These are phyloP conservation scores for Dictyostelium discoideum DNA, from an alignment of 78 protist genomes.

Conservation along the genomic window DNA sequence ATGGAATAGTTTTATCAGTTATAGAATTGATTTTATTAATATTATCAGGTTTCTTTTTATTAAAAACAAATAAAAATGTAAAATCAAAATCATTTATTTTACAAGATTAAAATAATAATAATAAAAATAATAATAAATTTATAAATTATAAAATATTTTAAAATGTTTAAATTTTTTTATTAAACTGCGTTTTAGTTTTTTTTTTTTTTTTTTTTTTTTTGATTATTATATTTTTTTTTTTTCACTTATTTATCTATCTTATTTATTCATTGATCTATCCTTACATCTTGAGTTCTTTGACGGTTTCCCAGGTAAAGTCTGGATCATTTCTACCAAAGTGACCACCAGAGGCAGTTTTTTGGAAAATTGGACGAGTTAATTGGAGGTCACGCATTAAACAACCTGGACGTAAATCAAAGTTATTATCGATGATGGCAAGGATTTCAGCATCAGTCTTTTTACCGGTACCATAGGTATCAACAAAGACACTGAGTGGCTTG, in stretches of 20 bases:
- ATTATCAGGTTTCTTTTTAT: neutral
- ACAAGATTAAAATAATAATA: neutral
- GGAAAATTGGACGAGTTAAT: conserved; percentile 92
- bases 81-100: conserved; percentile 6
- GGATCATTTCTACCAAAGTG: neutral
- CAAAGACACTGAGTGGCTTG: conserved; percentile 97
- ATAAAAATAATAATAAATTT: neutral
- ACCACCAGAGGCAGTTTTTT: conserved; percentile 89
- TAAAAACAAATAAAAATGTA: neutral
- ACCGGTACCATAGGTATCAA: conserved; percentile 99
- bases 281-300: conserved; percentile 90
- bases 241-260: neutral
- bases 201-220: too few species aligned
- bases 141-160: neutral
- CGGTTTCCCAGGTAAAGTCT: conserved; percentile 98
- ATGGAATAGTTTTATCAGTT: neutral
- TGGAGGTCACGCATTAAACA: conserved; percentile 91
- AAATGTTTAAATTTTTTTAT: neutral
- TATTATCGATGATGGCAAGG: conserved; percentile 92
- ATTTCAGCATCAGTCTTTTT: conserved; percentile 89
- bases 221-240: neutral
- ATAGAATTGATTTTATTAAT: neutral
- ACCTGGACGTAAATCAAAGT: conserved; percentile 99
- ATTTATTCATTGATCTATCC: neutral
- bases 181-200: too few species aligned